Evolutionary conservation across 129 eudicot species (phyloP).

Genomic region (Flaveria brownii): DNA sequence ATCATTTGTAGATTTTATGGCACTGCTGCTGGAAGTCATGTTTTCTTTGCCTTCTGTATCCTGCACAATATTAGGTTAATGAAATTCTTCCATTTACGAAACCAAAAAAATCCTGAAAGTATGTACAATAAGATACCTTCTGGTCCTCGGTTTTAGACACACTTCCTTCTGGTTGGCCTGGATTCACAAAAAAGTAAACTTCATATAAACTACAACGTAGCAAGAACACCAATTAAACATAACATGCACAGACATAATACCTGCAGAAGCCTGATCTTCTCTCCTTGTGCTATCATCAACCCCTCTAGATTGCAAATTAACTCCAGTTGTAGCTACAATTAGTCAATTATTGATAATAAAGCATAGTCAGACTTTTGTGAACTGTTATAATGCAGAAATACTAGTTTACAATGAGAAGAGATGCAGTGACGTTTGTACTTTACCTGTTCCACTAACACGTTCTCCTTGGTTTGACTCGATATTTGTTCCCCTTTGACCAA

Average conservation of each 20-base stretch:
- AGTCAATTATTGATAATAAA: constrained; percentile 22
- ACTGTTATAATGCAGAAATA: constrained; percentile 35
- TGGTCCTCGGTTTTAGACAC: constrained; percentile 28
- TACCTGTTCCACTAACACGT: constrained; percentile 42
- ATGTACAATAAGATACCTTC: constrained; percentile 41
- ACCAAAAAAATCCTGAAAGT: background rate
- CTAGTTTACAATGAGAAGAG: constrained; percentile 36
- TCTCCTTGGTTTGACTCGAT: constrained; percentile 58
- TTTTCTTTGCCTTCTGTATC: constrained; percentile 28
- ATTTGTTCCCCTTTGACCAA: constrained; percentile 61
- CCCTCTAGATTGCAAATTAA: constrained; percentile 50
- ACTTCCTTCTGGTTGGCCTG: constrained; percentile 50
- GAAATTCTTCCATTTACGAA: constrained; percentile 6
- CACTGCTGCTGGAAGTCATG: constrained; percentile 36
- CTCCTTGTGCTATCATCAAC: constrained; percentile 41
- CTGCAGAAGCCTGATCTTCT: constrained; percentile 50
- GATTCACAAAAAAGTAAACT: constrained; percentile 21
- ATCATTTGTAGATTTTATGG: constrained; percentile 21
- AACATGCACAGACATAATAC: constrained; percentile 23
- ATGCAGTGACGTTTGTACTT: constrained; percentile 36
- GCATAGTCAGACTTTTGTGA: constrained; percentile 25
- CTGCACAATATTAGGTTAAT: constrained; percentile 35
- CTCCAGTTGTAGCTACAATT: constrained; percentile 47
- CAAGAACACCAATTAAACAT: background rate
- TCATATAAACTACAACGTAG: constrained; percentile 4